Base-by-base conservation (phyloP, 768 basidiomycete species). In the Hypsizygus marmoreus region DNA sequence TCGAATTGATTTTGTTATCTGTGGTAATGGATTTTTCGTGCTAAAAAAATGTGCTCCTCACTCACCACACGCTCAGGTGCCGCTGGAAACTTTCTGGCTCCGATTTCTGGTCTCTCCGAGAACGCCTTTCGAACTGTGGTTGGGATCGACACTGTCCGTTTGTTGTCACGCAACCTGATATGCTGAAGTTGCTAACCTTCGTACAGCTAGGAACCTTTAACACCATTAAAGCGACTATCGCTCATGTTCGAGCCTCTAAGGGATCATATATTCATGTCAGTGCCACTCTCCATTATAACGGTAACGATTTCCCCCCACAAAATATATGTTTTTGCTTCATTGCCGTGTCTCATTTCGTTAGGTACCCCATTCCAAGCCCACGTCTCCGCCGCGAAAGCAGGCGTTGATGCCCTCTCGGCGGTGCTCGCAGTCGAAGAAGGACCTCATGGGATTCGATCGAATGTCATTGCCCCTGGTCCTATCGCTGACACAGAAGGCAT, bases 361-460 rank as follows among this genome's bases (percentile, higher is more conserved):
- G 91, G 74, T 9, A 82, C 83, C 6, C 88, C 91, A 0, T 91
- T 84, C 64, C 95, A 97, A 67, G 91, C 82, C 6, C 95, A 97
- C 58, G 92, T 95, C 10, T 91, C 91, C 10, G 91, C 94, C 7
- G 95, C 95, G 17, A 99, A 98, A 66, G 94, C 95, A 0, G 95
- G 79, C 13, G 82, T 98, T 26, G 95, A 99, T 61, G 92, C 94
- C 0, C 73, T 94, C 4, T 91, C 89, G 43, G 75, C 77, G 1
- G 93, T 91, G 2, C 68, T 97, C 20, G 93, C 95, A 2, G 80
- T 95, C 10, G 95, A 98, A 68, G 94, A 95, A 69, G 95, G 95
- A 1, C 95, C 95, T 4, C 79, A 82, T 55, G 95, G 95, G n/a
- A 83, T 98, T 14, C 84, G 95, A 35, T 90, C 91, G 13, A 97